Evolutionary conservation across 176 grass and related monocot genomes (phyloP), one percentile per base, ranked within the genome.

Genomic region (Melocanna baccifera): DNA sequence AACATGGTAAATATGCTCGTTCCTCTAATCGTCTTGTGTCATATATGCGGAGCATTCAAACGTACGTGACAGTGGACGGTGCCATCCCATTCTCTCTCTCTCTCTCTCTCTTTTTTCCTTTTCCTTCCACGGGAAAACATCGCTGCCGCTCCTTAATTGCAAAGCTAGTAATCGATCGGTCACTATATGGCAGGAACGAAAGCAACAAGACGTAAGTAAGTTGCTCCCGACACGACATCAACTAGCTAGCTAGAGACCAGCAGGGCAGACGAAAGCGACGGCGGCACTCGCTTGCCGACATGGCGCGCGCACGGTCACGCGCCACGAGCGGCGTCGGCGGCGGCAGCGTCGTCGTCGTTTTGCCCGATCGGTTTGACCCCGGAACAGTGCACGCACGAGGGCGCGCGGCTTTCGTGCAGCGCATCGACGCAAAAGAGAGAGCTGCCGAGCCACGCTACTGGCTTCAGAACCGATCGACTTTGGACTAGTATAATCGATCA

Each of bases 181-280:
- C 62, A 7, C 28, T 32, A 14, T 10, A 18, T 4, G 4, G 1
- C 68, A 25, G 41, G 10, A 3, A 43, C 57, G 39, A 51, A 65
- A 72, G 68, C 37, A 9, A 82, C 67, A 15, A 1, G 67, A 34
- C 52, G 16, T 50, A 12, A 18, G 18, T 23, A 55, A 53, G 12
- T 14, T 13, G 61, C 42, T 25, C 56, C 56, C 5, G 69, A 74
- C 69, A 74, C 81, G 69, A 63, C 68, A 46, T 23, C 68, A 15
- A 14, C 30, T 18, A 9, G 62, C 30, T 18, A 9, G 62, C 30
- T 25, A 14, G 16, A 46, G 25, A 73, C 81, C 68, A 36, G 14
- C 42, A 25, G 67, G 18, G 57, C 42, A 39, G 57, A 25, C 45
- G 69, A 83, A 12, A 67, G 82, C 71, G 71, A 84, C 58, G 71